Evolutionary conservation across 106 monocot species (phyloP).

Genomic region (Vanilla planifolia): DNA sequence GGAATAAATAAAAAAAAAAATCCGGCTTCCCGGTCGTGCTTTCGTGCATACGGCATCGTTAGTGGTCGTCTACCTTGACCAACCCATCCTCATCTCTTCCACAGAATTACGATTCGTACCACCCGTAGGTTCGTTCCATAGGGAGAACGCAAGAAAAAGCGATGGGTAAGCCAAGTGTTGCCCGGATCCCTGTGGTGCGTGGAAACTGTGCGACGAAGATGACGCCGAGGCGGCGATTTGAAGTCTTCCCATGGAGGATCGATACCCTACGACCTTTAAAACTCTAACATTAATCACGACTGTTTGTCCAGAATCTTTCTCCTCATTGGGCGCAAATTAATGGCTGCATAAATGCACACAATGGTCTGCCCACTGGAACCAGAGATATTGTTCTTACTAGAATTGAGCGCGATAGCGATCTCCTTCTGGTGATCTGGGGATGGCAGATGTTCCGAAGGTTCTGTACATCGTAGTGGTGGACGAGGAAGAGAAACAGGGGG

Average conservation of each 20-base stretch:
- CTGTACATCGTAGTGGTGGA: slow-evolving; percentile 11
- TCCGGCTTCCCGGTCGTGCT: too few relatives aligned
- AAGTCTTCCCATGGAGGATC: background rate
- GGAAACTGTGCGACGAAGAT: background rate
- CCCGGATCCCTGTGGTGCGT: slow-evolving; percentile 8
- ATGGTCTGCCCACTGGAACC: background rate
- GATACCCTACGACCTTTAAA: background rate
- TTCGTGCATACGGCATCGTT: too few relatives aligned
- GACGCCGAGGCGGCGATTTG: slow-evolving; percentile 3
- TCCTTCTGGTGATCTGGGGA: background rate
- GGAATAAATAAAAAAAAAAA: too few relatives aligned
- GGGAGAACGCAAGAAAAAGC: background rate
- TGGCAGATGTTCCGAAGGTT: slow-evolving; percentile 12
- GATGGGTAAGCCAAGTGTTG: background rate
- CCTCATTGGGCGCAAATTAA: background rate
- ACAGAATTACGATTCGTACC: slow-evolving; percentile 1
- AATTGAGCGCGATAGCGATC: background rate
- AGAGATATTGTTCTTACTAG: background rate
- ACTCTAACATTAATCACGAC: background rate
- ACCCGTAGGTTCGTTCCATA: background rate
- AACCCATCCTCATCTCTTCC: background rate
- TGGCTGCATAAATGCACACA: too few relatives aligned
- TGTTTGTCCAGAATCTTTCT: background rate
- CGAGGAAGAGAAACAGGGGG: background rate
- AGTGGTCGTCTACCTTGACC: too few relatives aligned